These are phyloP conservation scores for Poronia punctata DNA, from an alignment of 495 filamentous ascomycete species.

Conservation along the genomic window DNA sequence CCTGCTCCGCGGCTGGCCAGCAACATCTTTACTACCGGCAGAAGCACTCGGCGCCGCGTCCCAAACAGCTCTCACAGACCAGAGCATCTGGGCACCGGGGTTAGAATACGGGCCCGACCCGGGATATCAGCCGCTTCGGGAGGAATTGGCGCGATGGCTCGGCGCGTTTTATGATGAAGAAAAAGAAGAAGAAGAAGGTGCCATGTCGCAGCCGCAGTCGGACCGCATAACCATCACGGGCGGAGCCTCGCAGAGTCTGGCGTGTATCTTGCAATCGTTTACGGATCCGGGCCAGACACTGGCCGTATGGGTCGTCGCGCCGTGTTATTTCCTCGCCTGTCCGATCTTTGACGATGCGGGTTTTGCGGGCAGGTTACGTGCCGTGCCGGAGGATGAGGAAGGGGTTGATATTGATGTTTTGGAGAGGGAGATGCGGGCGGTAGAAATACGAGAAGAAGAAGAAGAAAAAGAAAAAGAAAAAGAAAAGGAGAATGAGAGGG, in stretches of 20 bases:
- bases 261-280: slow-evolving; percentile 63
- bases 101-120: slow-evolving; percentile 74
- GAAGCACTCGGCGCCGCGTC: slow-evolving; percentile 49
- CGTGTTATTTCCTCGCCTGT: slow-evolving; percentile 73
- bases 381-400: slow-evolving; percentile 65
- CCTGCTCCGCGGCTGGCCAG: slow-evolving; percentile 65
- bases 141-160: slow-evolving; percentile 64
- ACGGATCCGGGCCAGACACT: slow-evolving; percentile 71
- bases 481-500: slow-evolving; percentile 1
- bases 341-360: slow-evolving; percentile 73
- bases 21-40: slow-evolving; percentile 61
- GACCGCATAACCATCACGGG: slow-evolving; percentile 73
- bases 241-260: slow-evolving; percentile 70
- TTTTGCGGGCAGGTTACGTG: slow-evolving; percentile 54
- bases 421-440: slow-evolving; percentile 32
- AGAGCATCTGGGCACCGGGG: slow-evolving; percentile 46
- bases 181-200: slow-evolving; percentile 13
- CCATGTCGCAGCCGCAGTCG: too few relatives aligned
- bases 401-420: slow-evolving; percentile 62
- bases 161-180: slow-evolving; percentile 44
- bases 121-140: slow-evolving; percentile 60
- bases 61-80: slow-evolving; percentile 48
- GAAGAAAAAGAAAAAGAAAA: slow-evolving; percentile 8
- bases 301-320: slow-evolving; percentile 71
- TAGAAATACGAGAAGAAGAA: slow-evolving; percentile 32